phyloP scores from a whole-genome alignment of 2,329 filamentous ascomycete species.

The Botrytis galanthina region DNA sequence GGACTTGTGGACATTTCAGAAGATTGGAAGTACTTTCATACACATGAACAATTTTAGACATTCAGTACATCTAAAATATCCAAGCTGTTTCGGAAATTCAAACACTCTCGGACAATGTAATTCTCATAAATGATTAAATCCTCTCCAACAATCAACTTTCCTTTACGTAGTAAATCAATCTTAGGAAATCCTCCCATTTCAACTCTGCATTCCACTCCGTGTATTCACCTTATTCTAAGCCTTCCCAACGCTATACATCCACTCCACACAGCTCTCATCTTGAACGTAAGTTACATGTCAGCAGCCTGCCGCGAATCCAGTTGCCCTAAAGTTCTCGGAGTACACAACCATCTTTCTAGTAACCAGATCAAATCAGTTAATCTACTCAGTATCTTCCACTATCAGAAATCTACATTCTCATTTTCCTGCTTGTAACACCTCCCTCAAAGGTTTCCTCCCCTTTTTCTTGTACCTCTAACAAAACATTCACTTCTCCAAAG shows the following conservation, averaged over 20 bases:
- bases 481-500: not conserved
- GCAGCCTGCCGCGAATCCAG: not conserved
- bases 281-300: not conserved
- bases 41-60: not conserved
- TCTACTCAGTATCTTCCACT: not conserved
- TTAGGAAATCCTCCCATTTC: not conserved
- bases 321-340: not conserved
- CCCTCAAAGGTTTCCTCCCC: not conserved
- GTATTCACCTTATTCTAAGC: not conserved
- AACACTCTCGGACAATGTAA: no score
- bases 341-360: not conserved
- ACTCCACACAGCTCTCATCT: not conserved
- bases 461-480: not conserved
- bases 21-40: not conserved
- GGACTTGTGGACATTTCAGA: not conserved
- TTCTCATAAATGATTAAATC: no score
- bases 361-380: not conserved
- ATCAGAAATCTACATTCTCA: not conserved
- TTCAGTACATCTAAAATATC: not conserved
- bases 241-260: not conserved
- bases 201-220: not conserved
- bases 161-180: not conserved
- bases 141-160: not conserved
- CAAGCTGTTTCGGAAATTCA: no score
- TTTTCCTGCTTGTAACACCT: not conserved